Conservation (phyloP, 495 filamentous ascomycete genomes). For the Pseudevernia furfuracea region DNA sequence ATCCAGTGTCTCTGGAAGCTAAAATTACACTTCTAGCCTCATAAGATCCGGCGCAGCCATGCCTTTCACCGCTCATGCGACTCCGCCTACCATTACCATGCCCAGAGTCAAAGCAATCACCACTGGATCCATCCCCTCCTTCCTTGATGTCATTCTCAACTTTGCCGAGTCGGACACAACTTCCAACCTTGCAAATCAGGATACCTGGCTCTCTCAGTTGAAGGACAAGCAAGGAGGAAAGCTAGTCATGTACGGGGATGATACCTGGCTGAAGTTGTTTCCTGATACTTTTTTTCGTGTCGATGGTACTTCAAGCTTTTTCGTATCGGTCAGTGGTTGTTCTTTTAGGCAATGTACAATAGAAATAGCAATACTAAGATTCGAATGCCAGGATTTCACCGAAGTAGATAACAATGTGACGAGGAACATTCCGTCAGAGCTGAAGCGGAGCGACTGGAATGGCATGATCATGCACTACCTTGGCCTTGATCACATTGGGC, state of each 20-base stretch:
- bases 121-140: conserved; percentile 91
- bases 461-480: conserved; percentile 92
- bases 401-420: conserved; percentile 98
- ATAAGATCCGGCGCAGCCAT: conserved; percentile 75
- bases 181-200: conserved; percentile 76
- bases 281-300: conserved; percentile 73
- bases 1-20: conserved; percentile 5
- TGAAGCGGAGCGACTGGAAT: conserved; percentile 76
- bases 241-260: conserved; percentile 92
- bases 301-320: conserved; percentile 95
- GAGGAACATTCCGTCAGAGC: conserved; percentile 70
- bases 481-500: conserved; percentile 94
- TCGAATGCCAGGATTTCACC: conserved; percentile 71
- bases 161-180: conserved; percentile 90
- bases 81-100: conserved; percentile 96
- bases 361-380: conserved; percentile 27
- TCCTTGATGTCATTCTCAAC: conserved; percentile 93
- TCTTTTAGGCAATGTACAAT: conserved; percentile 11
- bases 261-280: conserved; percentile 97
- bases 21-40: conserved; percentile 46
- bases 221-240: conserved; percentile 60
- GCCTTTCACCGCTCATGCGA: conserved; percentile 94
- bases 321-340: conserved; percentile 75
- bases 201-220: conserved; percentile 93
- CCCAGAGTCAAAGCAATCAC: conserved; percentile 95